Base-by-base conservation (phyloP, 345 rosid species). In the Mercurialis annua region DNA sequence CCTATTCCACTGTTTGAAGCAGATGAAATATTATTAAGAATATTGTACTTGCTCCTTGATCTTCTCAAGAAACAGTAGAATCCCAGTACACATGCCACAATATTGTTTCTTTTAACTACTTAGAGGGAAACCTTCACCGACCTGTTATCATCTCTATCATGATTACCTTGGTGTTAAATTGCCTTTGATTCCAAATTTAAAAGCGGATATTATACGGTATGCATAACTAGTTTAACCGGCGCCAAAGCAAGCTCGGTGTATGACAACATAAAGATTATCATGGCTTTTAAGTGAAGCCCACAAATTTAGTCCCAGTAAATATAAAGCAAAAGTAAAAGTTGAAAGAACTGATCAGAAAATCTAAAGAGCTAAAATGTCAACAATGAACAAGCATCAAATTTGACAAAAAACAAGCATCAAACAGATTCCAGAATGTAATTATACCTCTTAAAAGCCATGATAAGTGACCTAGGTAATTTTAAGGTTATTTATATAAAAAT, bases 301-400 rank as follows among this genome's bases (percentile, higher is more conserved):
- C 44, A 40, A 40, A 40, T 40, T 34, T 3, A 34, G 9, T 34
- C 40, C 5, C 9, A 34, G 9, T 34, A 3, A 3, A 3, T 34
- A 9, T 34, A 49, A 6, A 5, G 40, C 11, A 42, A 40, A 60
- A 0, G n/a, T 38, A 5, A 21, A 17, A 1, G 31, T 30, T 24
- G 20, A 56, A 30, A 14, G 18, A 56, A 55, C 30, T 55, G 38
- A 30, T 38, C 17, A 17, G 27, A 55, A 15, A 55, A 29, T 55
- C 29, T 1, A 55, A 15, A 23, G n/a, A 60, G 64, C 49, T 5
- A 60, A 59, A n/a, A n/a, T n/a, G n/a, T n/a, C n/a, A n/a, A 60
- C 40, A 9, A 34, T 4, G 40, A 9, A 34, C 9, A 34, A 34
- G 9, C 40, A 36, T 3, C 4, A 9, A 36, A 36, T 4, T 36